Evolutionary conservation across 768 basidiomycete species (phyloP).

Genomic region (Termitomyces sp.): DNA sequence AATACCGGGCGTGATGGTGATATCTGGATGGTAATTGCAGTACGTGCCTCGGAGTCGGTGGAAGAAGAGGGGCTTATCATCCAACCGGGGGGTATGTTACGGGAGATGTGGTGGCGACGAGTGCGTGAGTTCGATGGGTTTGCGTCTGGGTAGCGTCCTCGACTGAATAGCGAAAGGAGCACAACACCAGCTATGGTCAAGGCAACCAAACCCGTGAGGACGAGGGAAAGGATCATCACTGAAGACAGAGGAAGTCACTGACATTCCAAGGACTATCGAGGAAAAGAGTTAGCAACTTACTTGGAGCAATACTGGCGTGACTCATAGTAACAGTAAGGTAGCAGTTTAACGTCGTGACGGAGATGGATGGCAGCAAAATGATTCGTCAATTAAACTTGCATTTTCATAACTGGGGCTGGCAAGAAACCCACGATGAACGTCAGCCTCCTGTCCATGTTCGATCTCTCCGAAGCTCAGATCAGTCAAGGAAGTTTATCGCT

Average conservation of each 20-base stretch:
- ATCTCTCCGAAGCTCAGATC: background rate
- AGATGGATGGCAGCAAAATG: background rate
- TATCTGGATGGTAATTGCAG: slow-evolving; percentile 17
- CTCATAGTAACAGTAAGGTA: background rate
- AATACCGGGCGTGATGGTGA: slow-evolving; percentile 31
- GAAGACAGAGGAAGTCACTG: background rate
- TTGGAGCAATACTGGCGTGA: background rate
- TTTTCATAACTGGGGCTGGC: background rate
- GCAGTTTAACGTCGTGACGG: background rate
- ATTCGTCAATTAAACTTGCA: background rate
- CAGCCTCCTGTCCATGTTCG: background rate
- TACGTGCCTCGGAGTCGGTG: slow-evolving; percentile 1
- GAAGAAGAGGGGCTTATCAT: slow-evolving; percentile 11
- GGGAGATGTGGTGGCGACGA: background rate
- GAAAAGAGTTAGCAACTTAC: background rate
- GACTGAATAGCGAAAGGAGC: slow-evolving; percentile 9
- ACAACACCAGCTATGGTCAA: slow-evolving; percentile 12
- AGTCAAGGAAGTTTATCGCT: background rate
- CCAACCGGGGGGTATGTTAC: slow-evolving; percentile 2
- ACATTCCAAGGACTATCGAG: background rate
- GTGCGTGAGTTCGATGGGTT: background rate
- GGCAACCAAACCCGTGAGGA: slow-evolving; percentile 11
- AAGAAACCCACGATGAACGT: background rate
- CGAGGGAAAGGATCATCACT: slow-evolving; percentile 15
- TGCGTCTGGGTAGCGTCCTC: background rate